A percentile compares a stretch with the other conserved stretches of the same genome.
Conservation (phyloP, 768 basidiomycete genomes). For the Pleurotus tuber-regium region DNA sequence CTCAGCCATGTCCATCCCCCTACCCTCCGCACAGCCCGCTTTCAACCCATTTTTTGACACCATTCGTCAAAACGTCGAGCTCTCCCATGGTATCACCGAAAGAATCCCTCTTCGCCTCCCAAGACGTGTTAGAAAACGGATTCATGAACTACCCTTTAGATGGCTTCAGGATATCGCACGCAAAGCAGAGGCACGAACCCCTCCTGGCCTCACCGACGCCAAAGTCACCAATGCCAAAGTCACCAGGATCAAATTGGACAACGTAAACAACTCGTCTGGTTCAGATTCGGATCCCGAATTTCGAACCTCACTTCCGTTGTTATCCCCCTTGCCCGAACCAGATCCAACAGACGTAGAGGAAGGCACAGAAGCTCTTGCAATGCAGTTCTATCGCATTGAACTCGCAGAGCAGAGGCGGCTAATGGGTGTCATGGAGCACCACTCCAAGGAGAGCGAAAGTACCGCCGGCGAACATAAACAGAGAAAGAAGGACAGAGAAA, state of each 20-base stretch:
- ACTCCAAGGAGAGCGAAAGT: conserved; percentile 58
- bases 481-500: background rate
- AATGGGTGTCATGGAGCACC: conserved; percentile 90
- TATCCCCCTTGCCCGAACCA: conserved; percentile 20
- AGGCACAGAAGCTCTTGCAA: conserved; percentile 77
- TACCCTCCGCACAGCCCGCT: conserved; percentile 24
- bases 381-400: conserved; percentile 93
- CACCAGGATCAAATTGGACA: background rate
- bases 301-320: conserved; percentile 8
- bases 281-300: conserved; percentile 2
- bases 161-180: conserved; percentile 77
- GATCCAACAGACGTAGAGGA: conserved; percentile 49
- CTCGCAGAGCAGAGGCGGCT: conserved; percentile 86
- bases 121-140: conserved; percentile 47
- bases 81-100: conserved; percentile 71
- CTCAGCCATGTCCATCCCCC: background rate
- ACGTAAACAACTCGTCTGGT: background rate
- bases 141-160: conserved; percentile 73
- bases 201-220: conserved; percentile 18
- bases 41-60: conserved; percentile 95
- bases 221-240: conserved; percentile 4
- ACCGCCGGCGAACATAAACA: conserved; percentile 12
- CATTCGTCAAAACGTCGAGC: conserved; percentile 84
- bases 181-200: conserved; percentile 33
- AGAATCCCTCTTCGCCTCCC: conserved; percentile 73